Evolutionary conservation across 345 rosid species (phyloP).

Genomic region (Pugionium dolabratum): DNA sequence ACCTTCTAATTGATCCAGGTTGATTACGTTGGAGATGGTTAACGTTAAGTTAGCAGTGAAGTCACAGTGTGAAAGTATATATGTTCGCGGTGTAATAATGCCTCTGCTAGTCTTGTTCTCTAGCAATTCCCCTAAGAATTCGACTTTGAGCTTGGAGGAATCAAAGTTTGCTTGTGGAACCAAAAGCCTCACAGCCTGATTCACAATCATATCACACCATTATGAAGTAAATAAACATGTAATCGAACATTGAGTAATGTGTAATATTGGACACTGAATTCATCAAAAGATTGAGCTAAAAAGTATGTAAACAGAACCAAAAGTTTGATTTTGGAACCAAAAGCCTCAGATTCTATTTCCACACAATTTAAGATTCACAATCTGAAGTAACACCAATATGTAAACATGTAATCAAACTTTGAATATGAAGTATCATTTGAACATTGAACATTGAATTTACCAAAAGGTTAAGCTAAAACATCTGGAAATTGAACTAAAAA

Average conservation of each 20-base stretch:
- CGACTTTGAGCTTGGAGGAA: slow-evolving; percentile 81
- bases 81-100: slow-evolving; percentile 63
- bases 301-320: too few relatives aligned
- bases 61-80: slow-evolving; percentile 90
- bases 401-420: too few relatives aligned
- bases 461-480: too few relatives aligned
- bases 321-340: slow-evolving; percentile 83
- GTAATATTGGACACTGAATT: neutral
- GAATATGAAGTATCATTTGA: too few relatives aligned
- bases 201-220: slow-evolving; percentile 23
- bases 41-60: slow-evolving; percentile 84
- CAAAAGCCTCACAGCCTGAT: slow-evolving; percentile 72
- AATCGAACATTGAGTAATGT: neutral
- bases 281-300: neutral
- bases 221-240: slow-evolving; percentile 3
- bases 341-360: slow-evolving; percentile 65
- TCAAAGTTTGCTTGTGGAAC: slow-evolving; percentile 84
- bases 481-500: neutral
- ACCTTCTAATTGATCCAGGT: slow-evolving; percentile 80
- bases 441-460: neutral
- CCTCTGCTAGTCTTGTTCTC: slow-evolving; percentile 42
- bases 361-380: neutral
- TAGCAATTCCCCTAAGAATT: slow-evolving; percentile 44
- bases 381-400: neutral
- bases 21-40: slow-evolving; percentile 73